These are phyloP conservation scores for Xerocomellus chrysenteron DNA, from an alignment of 768 basidiomycete genomes.

Conservation along the genomic window DNA sequence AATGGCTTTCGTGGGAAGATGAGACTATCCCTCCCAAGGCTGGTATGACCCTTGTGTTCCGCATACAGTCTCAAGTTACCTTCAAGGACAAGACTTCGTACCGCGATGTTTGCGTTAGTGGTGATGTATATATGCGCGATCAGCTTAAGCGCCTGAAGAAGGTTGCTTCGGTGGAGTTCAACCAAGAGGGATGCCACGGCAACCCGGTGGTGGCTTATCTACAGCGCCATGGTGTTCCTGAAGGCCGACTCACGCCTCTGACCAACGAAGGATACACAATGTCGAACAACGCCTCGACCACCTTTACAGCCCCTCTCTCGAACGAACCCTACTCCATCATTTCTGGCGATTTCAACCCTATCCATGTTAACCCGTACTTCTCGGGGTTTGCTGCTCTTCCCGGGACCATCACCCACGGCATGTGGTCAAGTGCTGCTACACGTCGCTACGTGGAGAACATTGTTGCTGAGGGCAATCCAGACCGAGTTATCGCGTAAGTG, in stretches of 20 bases:
- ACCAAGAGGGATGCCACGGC: conserved; percentile 83
- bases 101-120: conserved; percentile 75
- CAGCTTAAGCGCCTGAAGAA: conserved; percentile 86
- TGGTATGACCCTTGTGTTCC: conserved; percentile 88
- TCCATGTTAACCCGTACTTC: conserved; percentile 98
- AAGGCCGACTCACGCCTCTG: conserved; percentile 76
- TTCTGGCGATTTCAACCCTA: conserved; percentile 98
- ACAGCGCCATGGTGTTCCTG: conserved; percentile 81
- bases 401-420: conserved; percentile 95
- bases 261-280: conserved; percentile 86
- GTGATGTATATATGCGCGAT: conserved; percentile 84
- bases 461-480: conserved; percentile 89
- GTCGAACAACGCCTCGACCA: conserved; percentile 57
- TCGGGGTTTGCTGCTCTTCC: conserved; percentile 90
- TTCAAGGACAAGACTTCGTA: conserved; percentile 91
- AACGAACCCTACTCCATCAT: conserved; percentile 96
- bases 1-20: conserved; percentile 97
- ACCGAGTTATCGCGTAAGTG: conserved; percentile 83
- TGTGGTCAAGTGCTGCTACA: conserved; percentile 96
- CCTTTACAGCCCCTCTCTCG: conserved; percentile 81
- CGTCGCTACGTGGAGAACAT: conserved; percentile 90
- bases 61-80: conserved; percentile 77
- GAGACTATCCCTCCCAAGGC: conserved; percentile 71
- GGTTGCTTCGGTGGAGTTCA: conserved; percentile 85
- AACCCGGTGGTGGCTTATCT: conserved; percentile 94